Base-by-base conservation (phyloP, 1,284 basidiomycete genomes). In the Apiotrichum brassicae region DNA sequence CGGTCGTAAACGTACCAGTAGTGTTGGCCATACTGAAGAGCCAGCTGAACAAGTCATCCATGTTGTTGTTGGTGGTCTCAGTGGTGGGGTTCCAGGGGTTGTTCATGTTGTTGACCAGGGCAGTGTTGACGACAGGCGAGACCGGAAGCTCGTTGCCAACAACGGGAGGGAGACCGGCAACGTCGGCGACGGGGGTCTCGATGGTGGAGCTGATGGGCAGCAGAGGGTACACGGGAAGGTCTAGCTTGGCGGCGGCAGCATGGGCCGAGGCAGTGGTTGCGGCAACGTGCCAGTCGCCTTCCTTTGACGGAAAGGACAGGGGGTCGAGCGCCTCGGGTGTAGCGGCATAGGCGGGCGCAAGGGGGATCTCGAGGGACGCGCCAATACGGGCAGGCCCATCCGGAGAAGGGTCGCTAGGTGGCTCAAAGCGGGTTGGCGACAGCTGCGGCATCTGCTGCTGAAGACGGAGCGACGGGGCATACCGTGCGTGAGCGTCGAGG, bases 1-100 rank as follows among this genome's bases (percentile, higher is more conserved):
- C 7, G 9, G 36, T 8, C 6, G 18, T 16, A 4, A 8, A 19
- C 14, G 19, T 30, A 24, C 41, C 32, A 16, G 32, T 28, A 16
- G 43, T 30, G 48, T 43, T 49, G 18, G 46, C 35, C 11, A 48
- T 40, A 39, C 37, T 48, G 46, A 57, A 57, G 23, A 58, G 48
- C 56, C 56, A 58, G 24, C 37, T 44, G 36, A 54, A 54, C 18
- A 52, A 42, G 35, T 58, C 53, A 33, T 58, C 56, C 33, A 46
- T 49, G 16, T 40, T 43, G 42, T 48, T 46, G 25, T 26, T 25
- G 7, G 25, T 30, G 28, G 9, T 20, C 46, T 48, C 51, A 19
- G 24, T n/a, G n/a, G 30, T 25, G 6, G 18, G 18, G 40, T 32
- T 30, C 40, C 40, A 42, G 3, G 40, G 18, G 26, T 28, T 32